Evolutionary conservation across 1,284 basidiomycete species (phyloP).

Genomic region (Phlebopus sp.): DNA sequence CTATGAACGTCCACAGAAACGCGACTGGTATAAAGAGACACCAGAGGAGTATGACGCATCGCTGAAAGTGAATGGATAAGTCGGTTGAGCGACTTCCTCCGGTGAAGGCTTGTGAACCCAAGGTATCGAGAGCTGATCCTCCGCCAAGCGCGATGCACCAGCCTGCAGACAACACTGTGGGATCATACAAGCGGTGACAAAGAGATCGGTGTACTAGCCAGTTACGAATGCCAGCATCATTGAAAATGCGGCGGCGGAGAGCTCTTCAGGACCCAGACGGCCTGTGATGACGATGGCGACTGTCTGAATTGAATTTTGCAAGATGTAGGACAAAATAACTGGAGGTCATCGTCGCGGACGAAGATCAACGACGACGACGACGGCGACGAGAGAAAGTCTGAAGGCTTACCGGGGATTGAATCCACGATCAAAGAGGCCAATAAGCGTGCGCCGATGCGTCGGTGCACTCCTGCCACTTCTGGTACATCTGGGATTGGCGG

Average conservation of each 20-base stretch:
- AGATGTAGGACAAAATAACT: constrained; percentile 64
- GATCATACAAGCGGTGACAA: constrained; percentile 38
- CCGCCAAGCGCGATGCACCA: constrained; percentile 76
- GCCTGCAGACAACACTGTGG: constrained; percentile 49
- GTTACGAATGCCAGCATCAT: constrained; percentile 76
- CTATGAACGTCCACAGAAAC: constrained; percentile 57
- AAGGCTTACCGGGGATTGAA: constrained; percentile 50
- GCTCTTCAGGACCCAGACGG: constrained; percentile 62
- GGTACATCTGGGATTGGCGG: constrained; percentile 14
- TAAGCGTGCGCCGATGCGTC: constrained; percentile 29
- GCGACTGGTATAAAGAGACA: constrained; percentile 59
- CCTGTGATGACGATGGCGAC: constrained; percentile 60
- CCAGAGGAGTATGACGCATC: constrained; percentile 64
- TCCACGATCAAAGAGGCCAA: constrained; percentile 49
- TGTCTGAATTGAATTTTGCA: constrained; percentile 74
- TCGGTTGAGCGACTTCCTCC: constrained; percentile 54
- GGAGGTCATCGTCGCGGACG: background rate
- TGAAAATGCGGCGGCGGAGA: constrained; percentile 69
- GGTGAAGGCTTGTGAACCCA: constrained; percentile 74
- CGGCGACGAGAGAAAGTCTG: background rate
- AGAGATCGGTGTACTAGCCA: constrained; percentile 49
- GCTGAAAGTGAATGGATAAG: constrained; percentile 66
- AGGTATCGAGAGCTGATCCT: constrained; percentile 72
- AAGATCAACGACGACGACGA: background rate
- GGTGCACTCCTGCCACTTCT: constrained; percentile 21